Percentiles rank a stretch among this genome's conserved stretches.
These are phyloP conservation scores for Xylariaceae sp. DNA, from an alignment of 2,329 filamentous ascomycete species.

Conservation along the genomic window DNA sequence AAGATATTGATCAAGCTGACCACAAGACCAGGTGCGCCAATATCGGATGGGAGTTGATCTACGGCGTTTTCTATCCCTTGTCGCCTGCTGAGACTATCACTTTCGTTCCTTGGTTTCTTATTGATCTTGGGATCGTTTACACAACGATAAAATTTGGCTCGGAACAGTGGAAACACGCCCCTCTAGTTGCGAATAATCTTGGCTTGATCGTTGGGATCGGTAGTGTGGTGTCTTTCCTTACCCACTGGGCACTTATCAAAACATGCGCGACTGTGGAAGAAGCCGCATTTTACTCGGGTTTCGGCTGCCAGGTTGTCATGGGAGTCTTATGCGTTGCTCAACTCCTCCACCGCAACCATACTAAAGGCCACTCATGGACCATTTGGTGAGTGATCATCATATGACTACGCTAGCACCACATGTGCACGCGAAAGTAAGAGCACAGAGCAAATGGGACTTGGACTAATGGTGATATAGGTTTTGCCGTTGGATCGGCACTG, in stretches of 20 bases:
- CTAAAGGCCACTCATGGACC: conserved; percentile 1
- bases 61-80: conserved; percentile 1
- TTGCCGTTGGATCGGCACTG: conserved; percentile 1
- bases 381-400: not conserved
- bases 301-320: conserved; percentile 2
- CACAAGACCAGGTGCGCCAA: conserved; percentile 2
- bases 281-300: conserved; percentile 1
- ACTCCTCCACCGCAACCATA: not conserved
- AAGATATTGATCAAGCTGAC: too few relatives aligned
- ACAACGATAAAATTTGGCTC: not conserved
- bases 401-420: too few relatives aligned
- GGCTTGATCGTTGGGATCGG: too few relatives aligned
- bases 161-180: conserved; percentile 1
- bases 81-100: not conserved
- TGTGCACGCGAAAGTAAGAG: not conserved
- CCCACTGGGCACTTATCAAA: conserved; percentile 1
- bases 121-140: conserved; percentile 1
- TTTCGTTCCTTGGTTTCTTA: not conserved
- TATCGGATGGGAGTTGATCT: conserved; percentile 2
- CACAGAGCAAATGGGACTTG: too few relatives aligned
- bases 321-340: not conserved
- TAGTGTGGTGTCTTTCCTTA: too few relatives aligned
- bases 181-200: too few relatives aligned
- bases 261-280: not conserved
- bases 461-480: too few relatives aligned